These are phyloP conservation scores for Colletotrichum chrysophilum DNA, from an alignment of 2,329 filamentous ascomycete species.

Conservation along the genomic window DNA sequence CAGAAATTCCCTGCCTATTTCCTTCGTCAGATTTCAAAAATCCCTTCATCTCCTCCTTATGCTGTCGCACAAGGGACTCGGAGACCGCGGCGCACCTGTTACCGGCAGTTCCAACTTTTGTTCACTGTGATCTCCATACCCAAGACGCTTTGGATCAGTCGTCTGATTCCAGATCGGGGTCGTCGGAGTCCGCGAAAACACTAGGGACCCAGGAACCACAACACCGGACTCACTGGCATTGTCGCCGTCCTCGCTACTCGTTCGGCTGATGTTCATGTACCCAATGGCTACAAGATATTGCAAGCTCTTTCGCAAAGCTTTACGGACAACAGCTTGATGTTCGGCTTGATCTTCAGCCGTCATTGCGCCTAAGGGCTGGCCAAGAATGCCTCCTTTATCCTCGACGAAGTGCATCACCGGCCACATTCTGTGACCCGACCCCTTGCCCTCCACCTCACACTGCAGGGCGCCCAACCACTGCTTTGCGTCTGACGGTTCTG, in stretches of 20 bases:
- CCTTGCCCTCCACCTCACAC: conserved; percentile 3
- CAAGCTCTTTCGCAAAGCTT: neutral
- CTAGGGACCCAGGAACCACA: conserved; percentile 21
- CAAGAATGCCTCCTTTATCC: neutral
- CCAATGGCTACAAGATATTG: conserved; percentile 7
- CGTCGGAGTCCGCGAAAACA: conserved; percentile 6
- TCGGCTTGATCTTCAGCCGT: neutral
- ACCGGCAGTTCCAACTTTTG: neutral
- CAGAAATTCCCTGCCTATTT: neutral
- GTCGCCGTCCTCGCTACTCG: neutral
- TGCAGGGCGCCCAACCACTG: conserved; percentile 3
- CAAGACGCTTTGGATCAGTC: neutral
- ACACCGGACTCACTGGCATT: conserved; percentile 16
- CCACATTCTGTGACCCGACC: conserved; percentile 26
- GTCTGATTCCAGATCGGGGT: neutral
- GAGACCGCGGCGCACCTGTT: neutral
- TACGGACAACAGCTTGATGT: neutral
- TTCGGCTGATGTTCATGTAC: neutral
- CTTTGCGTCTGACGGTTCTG: conserved; percentile 6
- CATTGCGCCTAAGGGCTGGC: neutral
- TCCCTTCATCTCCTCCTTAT: neutral
- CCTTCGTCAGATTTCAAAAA: neutral
- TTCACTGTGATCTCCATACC: neutral
- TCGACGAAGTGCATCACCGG: conserved; percentile 28
- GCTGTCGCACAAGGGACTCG: neutral